phyloP scores from a whole-genome alignment of 140 eudicot genomes.

The Cichorium intybus region DNA sequence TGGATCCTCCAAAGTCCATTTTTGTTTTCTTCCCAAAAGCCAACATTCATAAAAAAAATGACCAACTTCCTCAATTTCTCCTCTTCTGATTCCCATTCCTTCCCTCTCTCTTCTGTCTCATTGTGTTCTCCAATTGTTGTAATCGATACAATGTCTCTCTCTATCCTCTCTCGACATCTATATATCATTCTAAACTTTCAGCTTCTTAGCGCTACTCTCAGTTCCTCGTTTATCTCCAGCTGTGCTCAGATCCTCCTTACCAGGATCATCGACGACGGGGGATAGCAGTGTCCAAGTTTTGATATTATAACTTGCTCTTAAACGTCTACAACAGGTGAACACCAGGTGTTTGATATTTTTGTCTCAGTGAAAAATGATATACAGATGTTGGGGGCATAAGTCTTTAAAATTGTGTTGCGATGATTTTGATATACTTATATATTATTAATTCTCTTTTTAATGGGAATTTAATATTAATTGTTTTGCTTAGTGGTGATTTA shows the following conservation, averaged over 20 bases:
- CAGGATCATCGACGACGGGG: slow-evolving; percentile 3
- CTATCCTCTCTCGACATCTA: slow-evolving; percentile 14
- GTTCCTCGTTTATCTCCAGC: slow-evolving; percentile 8
- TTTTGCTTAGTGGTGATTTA: no score
- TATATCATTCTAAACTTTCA: slow-evolving; percentile 17
- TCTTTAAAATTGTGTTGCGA: neutral
- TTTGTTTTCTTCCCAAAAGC: slow-evolving; percentile 23
- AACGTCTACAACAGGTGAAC: slow-evolving; percentile 25
- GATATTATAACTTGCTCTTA: neutral
- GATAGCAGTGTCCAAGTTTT: neutral
- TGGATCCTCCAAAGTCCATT: slow-evolving; percentile 30
- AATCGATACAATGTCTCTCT: slow-evolving; percentile 33
- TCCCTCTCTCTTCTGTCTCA: slow-evolving; percentile 35
- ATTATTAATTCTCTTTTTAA: no score
- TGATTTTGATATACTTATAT: neutral
- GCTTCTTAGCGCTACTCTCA: slow-evolving; percentile 10
- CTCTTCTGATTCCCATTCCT: slow-evolving; percentile 17
- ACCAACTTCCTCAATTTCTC: slow-evolving; percentile 22
- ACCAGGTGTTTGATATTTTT: slow-evolving; percentile 25
- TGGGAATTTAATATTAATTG: no score
- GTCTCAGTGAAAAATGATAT: neutral
- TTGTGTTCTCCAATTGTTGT: slow-evolving; percentile 39
- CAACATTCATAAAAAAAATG: neutral
- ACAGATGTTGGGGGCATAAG: neutral
- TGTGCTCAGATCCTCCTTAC: neutral